Base-by-base conservation (phyloP, 257 asterid species). In the Scutellaria barbata region DNA sequence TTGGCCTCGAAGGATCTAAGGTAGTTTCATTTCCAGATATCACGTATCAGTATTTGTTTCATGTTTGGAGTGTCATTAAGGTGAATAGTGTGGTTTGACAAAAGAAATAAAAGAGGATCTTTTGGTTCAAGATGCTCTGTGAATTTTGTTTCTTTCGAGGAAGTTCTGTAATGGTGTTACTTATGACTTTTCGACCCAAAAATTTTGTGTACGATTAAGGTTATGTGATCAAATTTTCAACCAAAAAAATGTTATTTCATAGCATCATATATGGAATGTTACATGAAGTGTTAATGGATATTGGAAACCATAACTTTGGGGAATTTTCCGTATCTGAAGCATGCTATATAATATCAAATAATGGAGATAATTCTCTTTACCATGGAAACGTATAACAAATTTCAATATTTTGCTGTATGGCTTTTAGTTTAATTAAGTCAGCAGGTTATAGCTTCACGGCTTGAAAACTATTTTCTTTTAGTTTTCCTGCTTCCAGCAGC, bases 1-100 rank as follows among this genome's bases (percentile, higher is more conserved):
- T 89, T 58, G 91, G 89, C 56, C 85, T 91, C 25, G 97, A 89
- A 71, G 96, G 97, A 72, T 90, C 96, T 0, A 91, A 94, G 97
- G 98, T 93, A 78, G 30, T 73, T 80, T 58, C 52, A 33, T 40
- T 78, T 52, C 25, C 25, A 30, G 77, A 17, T 41, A 30, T 66
- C 25, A 10, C 17, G 42, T 57, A 5, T 64, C 20, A 7, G 35
- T 37, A 6, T 37, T 12, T 8, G 41, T 10, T 51, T n/a, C 48
- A 3, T 48, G 7, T 64, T 56, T 17, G 13, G 54, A 16, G 16
- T 52, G 53, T 66, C 4, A 39, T 46, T 63, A 3, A 39, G 17
- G 60, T 63, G 54, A 22, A 42, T 51, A 43, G 56, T 54, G 30
- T 40, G 59, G 5, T 63, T 45, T 43, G n/a, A 35, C 9, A 16